phyloP scores from a whole-genome alignment of 2,329 filamentous ascomycete genomes.

The Talaromyces sp. region DNA sequence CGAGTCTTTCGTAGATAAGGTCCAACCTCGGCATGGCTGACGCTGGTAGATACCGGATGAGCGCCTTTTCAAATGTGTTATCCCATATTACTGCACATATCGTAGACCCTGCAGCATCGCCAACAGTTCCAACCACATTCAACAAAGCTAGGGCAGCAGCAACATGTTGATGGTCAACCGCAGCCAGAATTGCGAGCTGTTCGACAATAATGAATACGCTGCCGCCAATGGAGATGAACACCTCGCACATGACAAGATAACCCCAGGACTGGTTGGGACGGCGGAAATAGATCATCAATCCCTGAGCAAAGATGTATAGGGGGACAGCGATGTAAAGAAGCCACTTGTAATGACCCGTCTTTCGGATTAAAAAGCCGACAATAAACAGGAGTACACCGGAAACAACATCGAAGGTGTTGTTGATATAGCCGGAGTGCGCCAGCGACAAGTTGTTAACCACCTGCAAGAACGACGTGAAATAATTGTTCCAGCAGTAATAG shows the following conservation, averaged over 20 bases:
- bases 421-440: conserved; percentile 33
- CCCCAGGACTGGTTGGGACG: conserved; percentile 41
- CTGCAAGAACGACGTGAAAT: conserved; percentile 33
- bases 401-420: conserved; percentile 48
- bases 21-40: background rate
- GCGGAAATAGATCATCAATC: conserved; percentile 51
- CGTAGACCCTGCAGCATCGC: conserved; percentile 26
- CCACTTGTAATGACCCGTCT: conserved; percentile 47
- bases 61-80: conserved; percentile 25
- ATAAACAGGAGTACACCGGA: conserved; percentile 52
- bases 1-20: conserved; percentile 4
- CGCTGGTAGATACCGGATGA: conserved; percentile 33
- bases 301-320: conserved; percentile 44
- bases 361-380: conserved; percentile 45
- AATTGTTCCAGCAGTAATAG: conserved; percentile 26
- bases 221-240: conserved; percentile 50
- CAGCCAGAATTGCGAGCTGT: conserved; percentile 51
- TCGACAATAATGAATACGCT: conserved; percentile 48
- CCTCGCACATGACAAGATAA: conserved; percentile 51
- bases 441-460: conserved; percentile 30
- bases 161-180: conserved; percentile 48
- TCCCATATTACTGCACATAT: conserved; percentile 31
- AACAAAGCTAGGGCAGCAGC: conserved; percentile 48
- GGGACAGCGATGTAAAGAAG: conserved; percentile 46
- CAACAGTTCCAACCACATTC: conserved; percentile 25